phyloP scores from a whole-genome alignment of 352 stramenopile species.

The Phytophthora aleatoria region DNA sequence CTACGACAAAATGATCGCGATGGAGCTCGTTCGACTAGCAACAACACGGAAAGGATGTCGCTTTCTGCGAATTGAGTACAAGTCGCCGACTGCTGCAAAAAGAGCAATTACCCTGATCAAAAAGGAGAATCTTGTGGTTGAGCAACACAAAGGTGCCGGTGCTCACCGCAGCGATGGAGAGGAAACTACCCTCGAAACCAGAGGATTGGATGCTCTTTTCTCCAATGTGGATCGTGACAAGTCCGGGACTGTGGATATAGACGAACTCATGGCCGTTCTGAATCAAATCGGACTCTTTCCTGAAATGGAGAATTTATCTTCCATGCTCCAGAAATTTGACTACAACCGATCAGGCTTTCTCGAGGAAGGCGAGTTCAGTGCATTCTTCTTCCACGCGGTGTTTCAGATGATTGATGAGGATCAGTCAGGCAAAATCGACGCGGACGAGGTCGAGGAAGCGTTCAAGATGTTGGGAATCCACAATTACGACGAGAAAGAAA shows the following conservation, averaged over 20 bases:
- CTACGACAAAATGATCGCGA: conserved; percentile 82
- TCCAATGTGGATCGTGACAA: conserved; percentile 66
- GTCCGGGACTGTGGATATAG: conserved; percentile 56
- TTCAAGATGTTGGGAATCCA: conserved; percentile 74
- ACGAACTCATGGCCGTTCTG: conserved; percentile 65
- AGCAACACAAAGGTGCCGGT: conserved; percentile 31
- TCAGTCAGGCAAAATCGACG: conserved; percentile 76
- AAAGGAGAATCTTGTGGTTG: conserved; percentile 47
- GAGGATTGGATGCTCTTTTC: conserved; percentile 68
- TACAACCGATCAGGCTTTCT: conserved; percentile 54
- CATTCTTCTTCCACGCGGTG: conserved; percentile 74
- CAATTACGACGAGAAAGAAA: conserved; percentile 67
- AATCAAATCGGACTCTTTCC: conserved; percentile 75
- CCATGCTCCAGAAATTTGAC: conserved; percentile 58
- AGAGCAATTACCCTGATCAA: conserved; percentile 50
- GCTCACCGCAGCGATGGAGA: conserved; percentile 19
- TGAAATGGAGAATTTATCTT: conserved; percentile 45
- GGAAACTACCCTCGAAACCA: conserved; percentile 58
- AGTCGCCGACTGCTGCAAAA: conserved; percentile 33
- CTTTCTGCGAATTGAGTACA: conserved; percentile 71
- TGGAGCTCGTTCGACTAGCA: conserved; percentile 76
- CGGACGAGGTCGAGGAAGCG: conserved; percentile 69
- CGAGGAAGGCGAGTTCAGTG: conserved; percentile 64
- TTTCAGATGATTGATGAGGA: conserved; percentile 83
- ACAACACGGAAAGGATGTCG: conserved; percentile 74